Evolutionary conservation across 768 basidiomycete species (phyloP).

Genomic region (Boletus bicolor): DNA sequence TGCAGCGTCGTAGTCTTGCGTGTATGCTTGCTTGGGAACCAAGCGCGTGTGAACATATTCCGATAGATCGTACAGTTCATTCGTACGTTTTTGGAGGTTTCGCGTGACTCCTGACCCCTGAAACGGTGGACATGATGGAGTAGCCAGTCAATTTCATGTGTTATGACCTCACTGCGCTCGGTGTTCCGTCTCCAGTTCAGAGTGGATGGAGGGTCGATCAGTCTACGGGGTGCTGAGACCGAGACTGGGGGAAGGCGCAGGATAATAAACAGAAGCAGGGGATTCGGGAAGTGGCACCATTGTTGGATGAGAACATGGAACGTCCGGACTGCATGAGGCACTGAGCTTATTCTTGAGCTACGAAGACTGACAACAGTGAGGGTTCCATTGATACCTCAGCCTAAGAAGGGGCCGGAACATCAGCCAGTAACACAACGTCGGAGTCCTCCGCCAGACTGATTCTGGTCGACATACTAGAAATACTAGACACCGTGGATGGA

Average conservation of each 20-base stretch:
- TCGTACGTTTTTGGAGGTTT: conserved; percentile 63
- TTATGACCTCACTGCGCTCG: conserved; percentile 41
- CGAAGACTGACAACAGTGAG: conserved; percentile 51
- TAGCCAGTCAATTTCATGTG: conserved; percentile 50
- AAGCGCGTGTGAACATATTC: conserved; percentile 47
- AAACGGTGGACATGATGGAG: conserved; percentile 52
- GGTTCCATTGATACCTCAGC: conserved; percentile 51
- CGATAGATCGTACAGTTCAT: conserved; percentile 64
- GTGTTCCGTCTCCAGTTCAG: conserved; percentile 43
- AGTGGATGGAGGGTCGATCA: conserved; percentile 47
- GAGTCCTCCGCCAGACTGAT: conserved; percentile 33
- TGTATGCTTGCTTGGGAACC: background rate
- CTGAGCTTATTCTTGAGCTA: conserved; percentile 17
- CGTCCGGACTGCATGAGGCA: background rate
- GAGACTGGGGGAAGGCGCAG: conserved; percentile 43
- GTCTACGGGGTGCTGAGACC: conserved; percentile 49
- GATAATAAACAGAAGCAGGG: conserved; percentile 26
- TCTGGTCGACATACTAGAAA: conserved; percentile 45
- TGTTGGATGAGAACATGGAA: conserved; percentile 24
- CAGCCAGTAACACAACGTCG: conserved; percentile 16
- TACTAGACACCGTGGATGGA: conserved; percentile 36
- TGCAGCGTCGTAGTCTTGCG: background rate
- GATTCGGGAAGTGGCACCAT: conserved; percentile 27
- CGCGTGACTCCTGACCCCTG: conserved; percentile 61
- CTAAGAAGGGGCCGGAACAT: conserved; percentile 14